Evolutionary conservation across 2,329 filamentous ascomycete genomes (phyloP).

Genomic region (Pseudogymnoascus sp.): DNA sequence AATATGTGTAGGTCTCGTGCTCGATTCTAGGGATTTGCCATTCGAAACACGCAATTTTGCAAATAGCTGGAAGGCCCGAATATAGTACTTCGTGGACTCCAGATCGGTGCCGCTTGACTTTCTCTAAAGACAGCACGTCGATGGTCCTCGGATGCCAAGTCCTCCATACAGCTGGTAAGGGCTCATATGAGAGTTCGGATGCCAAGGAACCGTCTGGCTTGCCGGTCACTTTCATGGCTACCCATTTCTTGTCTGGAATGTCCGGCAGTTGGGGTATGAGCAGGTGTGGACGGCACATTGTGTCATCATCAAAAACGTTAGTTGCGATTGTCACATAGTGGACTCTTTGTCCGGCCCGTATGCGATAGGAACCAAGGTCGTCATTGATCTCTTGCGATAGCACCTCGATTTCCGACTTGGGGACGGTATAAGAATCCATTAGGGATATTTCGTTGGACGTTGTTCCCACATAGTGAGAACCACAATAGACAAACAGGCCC

Average conservation of each 20-base stretch:
- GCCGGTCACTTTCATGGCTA: slow-evolving; percentile 5
- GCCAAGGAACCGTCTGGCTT: slow-evolving; percentile 8
- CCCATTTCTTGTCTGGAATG: slow-evolving; percentile 6
- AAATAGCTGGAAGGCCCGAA: neutral
- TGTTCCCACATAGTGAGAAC: neutral
- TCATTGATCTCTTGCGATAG: neutral
- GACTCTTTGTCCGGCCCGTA: neutral
- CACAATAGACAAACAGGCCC: neutral
- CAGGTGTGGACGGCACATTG: neutral
- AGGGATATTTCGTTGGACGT: neutral
- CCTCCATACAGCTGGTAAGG: slow-evolving; percentile 9
- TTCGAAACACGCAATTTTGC: slow-evolving; percentile 20
- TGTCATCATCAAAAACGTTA: neutral
- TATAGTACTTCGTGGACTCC: slow-evolving; percentile 10
- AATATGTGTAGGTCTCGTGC: slow-evolving; percentile 19
- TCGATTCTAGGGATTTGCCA: slow-evolving; percentile 19
- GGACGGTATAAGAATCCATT: neutral
- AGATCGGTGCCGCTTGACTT: slow-evolving; percentile 12
- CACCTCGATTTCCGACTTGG: neutral
- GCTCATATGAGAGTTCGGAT: slow-evolving; percentile 8
- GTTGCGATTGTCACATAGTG: slow-evolving; percentile 1
- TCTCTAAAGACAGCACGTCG: slow-evolving; percentile 11
- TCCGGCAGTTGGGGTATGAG: slow-evolving; percentile 6
- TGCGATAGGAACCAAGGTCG: neutral
- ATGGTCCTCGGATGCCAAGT: slow-evolving; percentile 13